A percentile compares a stretch with the other conserved stretches of the same genome.
Conservation (phyloP, 2,329 filamentous ascomycete species). For the Tolypocladium endophyticum region DNA sequence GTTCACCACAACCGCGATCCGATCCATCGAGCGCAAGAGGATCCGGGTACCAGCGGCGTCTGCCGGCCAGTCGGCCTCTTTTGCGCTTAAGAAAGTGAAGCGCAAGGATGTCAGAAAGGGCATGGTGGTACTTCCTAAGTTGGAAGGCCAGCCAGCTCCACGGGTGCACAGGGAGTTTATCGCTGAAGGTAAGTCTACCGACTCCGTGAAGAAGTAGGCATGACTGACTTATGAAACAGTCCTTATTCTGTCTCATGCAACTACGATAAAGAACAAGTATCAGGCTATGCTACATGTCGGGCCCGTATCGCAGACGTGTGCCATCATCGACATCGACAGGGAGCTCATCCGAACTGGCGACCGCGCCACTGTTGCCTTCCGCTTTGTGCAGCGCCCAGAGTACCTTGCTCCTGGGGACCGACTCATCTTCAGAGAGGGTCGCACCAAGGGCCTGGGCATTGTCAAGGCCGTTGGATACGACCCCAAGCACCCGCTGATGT, state of each 20-base stretch:
- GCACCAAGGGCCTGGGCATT: slow-evolving; percentile 91
- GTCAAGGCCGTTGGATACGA: slow-evolving; percentile 90
- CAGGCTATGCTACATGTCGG: slow-evolving; percentile 98
- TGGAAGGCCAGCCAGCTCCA: slow-evolving; percentile 57
- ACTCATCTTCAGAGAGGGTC: slow-evolving; percentile 84
- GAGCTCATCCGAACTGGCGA: slow-evolving; percentile 91
- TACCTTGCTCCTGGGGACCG: slow-evolving; percentile 83
- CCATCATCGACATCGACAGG: slow-evolving; percentile 96
- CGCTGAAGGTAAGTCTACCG: slow-evolving; percentile 50
- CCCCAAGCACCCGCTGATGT: slow-evolving; percentile 35
- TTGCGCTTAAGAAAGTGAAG: slow-evolving; percentile 78
- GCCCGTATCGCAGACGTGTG: slow-evolving; percentile 87
- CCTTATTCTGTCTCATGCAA: slow-evolving; percentile 88
- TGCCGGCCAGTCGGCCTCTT: slow-evolving; percentile 86
- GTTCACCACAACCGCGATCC: slow-evolving; percentile 76
- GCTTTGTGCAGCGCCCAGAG: slow-evolving; percentile 88
- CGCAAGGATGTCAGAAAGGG: slow-evolving; percentile 93
- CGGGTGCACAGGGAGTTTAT: slow-evolving; percentile 70
- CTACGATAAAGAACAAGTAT: slow-evolving; percentile 93
- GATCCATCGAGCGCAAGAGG: slow-evolving; percentile 89
- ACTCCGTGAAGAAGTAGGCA: neutral
- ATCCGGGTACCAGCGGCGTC: slow-evolving; percentile 79
- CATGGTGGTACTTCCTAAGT: slow-evolving; percentile 88
- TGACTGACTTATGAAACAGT: slow-evolving; percentile 36
- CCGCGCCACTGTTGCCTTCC: slow-evolving; percentile 86